These are phyloP conservation scores for Cladosporium velox DNA, from an alignment of 2,329 filamentous ascomycete genomes.

Conservation along the genomic window DNA sequence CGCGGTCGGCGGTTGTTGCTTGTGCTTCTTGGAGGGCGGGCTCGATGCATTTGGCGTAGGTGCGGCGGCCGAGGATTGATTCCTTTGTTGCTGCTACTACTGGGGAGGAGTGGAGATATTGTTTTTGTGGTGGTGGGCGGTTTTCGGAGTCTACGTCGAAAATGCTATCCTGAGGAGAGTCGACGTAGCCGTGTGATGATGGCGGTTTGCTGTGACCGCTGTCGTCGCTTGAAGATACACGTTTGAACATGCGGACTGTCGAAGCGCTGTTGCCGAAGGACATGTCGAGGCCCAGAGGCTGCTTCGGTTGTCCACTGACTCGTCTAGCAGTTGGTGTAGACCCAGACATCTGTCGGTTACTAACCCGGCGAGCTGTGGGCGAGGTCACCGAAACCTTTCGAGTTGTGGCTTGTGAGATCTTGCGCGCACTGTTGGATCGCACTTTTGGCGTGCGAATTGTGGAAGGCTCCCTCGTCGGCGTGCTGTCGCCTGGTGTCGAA, in stretches of 20 bases:
- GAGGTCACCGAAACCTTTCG: conserved; percentile 37
- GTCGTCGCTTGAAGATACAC: conserved; percentile 62
- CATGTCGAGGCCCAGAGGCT: conserved; percentile 83
- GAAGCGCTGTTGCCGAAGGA: conserved; percentile 93
- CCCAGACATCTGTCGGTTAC: conserved; percentile 37
- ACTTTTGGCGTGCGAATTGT: conserved; percentile 43
- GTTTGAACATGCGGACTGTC: conserved; percentile 86
- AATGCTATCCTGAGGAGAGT: conserved; percentile 31
- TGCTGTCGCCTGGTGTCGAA: conserved; percentile 25
- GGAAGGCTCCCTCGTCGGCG: conserved; percentile 32
- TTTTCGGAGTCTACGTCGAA: conserved; percentile 63
- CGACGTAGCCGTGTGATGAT: conserved; percentile 17
- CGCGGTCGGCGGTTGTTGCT: conserved; percentile 65
- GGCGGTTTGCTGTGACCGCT: conserved; percentile 18
- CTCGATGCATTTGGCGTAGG: conserved; percentile 80
- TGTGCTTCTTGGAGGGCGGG: conserved; percentile 81
- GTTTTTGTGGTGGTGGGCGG: conserved; percentile 51
- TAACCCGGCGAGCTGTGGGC: conserved; percentile 36
- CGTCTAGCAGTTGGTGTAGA: conserved; percentile 48
- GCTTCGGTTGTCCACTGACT: conserved; percentile 56
- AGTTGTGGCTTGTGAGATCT: conserved; percentile 43
- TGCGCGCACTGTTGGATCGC: conserved; percentile 36
- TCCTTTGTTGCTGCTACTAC: conserved; percentile 64
- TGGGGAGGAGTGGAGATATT: conserved; percentile 21
- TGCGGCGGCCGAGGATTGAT: conserved; percentile 74